phyloP scores from a whole-genome alignment of 345 rosid species.

The Rhodomyrtus tomentosa region DNA sequence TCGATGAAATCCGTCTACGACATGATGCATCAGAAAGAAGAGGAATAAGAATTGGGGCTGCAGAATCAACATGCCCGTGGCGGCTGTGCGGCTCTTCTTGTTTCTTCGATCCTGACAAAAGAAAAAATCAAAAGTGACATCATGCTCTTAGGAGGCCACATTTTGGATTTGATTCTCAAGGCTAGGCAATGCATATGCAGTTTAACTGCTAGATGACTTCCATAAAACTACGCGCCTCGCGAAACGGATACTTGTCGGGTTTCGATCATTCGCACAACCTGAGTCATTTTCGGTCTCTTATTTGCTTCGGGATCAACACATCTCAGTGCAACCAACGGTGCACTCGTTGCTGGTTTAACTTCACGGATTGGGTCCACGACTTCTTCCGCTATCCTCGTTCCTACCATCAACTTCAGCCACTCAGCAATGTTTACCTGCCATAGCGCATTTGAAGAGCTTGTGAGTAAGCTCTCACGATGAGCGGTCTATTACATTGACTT shows the following conservation, averaged over 20 bases:
- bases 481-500: not conserved
- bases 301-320: constrained; percentile 86
- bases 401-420: constrained; percentile 95
- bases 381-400: constrained; percentile 86
- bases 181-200: not conserved
- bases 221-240: constrained; percentile 35
- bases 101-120: constrained; percentile 61
- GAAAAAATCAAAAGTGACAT: not conserved
- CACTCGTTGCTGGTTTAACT: constrained; percentile 59
- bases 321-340: constrained; percentile 70
- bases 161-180: not conserved
- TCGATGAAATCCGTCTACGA: not conserved
- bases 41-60: not conserved
- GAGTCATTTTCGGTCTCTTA: constrained; percentile 92
- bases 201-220: not conserved
- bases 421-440: constrained; percentile 86
- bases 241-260: constrained; percentile 68
- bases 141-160: not conserved
- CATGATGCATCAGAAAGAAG: not conserved
- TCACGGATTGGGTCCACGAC: constrained; percentile 76
- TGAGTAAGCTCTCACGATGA: not conserved
- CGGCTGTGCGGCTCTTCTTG: constrained; percentile 50
- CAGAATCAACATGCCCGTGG: constrained; percentile 37
- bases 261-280: constrained; percentile 80
- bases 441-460: not conserved